These are phyloP conservation scores for Digitaria exilis DNA, from an alignment of 202 grass and related monocot genomes.

Conservation along the genomic window DNA sequence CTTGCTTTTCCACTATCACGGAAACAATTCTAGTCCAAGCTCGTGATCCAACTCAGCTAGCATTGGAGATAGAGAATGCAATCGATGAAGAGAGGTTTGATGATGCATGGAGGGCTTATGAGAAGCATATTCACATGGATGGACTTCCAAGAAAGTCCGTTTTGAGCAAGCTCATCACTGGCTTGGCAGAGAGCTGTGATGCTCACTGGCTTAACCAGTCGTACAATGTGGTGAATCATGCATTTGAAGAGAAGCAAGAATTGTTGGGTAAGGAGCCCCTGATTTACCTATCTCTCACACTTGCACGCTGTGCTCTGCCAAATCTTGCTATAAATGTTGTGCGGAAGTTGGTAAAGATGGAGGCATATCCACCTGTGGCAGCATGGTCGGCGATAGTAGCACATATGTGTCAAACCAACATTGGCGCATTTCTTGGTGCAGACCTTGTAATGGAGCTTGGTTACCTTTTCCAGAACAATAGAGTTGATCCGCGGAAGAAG, in stretches of 20 bases:
- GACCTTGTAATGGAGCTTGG: conserved; percentile 86
- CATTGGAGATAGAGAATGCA: conserved; percentile 65
- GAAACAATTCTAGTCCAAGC: conserved; percentile 70
- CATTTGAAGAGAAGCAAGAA: conserved; percentile 48
- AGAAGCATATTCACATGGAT: conserved; percentile 67
- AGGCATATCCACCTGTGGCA: conserved; percentile 68
- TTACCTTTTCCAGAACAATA: conserved; percentile 79
- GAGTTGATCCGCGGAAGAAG: conserved; percentile 74
- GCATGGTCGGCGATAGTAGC: conserved; percentile 70
- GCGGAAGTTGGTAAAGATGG: conserved; percentile 78
- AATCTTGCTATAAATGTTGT: conserved; percentile 75
- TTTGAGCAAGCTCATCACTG: conserved; percentile 71
- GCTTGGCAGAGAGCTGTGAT: conserved; percentile 65
- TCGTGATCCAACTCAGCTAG: conserved; percentile 54
- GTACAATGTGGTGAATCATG: conserved; percentile 60
- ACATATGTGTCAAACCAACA: conserved; percentile 75
- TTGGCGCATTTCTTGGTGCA: conserved; percentile 61
- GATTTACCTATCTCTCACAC: conserved; percentile 72
- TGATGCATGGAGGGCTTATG: conserved; percentile 79
- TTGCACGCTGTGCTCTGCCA: conserved; percentile 55
- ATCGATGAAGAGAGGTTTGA: conserved; percentile 65
- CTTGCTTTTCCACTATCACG: conserved; percentile 50
- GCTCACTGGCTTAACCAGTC: conserved; percentile 64
- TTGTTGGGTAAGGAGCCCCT: conserved; percentile 75
- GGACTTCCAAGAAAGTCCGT: conserved; percentile 71